Evolutionary conservation across 208 protist genomes (phyloP).

Genomic region (Entamoeba invadens): DNA sequence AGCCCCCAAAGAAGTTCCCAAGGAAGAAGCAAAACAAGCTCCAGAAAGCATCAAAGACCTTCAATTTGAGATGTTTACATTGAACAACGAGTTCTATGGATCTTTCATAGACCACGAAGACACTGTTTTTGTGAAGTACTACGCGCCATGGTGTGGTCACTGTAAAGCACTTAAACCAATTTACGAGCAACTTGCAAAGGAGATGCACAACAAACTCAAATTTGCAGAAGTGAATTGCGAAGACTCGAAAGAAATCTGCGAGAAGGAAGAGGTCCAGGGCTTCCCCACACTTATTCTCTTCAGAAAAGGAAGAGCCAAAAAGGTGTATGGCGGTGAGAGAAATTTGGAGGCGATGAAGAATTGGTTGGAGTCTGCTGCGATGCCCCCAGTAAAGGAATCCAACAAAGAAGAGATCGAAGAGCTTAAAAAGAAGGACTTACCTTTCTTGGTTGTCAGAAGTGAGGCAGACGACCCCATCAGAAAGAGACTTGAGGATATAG

Average conservation of each 20-base stretch:
- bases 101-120: background rate
- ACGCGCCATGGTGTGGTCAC: conserved; percentile 26
- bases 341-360: background rate
- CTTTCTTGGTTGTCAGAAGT: background rate
- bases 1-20: too few relatives aligned
- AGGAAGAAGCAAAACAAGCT: too few relatives aligned
- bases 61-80: background rate
- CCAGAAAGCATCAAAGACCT: too few relatives aligned
- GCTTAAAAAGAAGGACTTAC: background rate
- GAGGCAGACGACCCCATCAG: background rate
- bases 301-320: background rate
- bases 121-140: conserved; percentile 13
- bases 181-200: background rate
- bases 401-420: background rate
- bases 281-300: conserved; percentile 13
- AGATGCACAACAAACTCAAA: background rate
- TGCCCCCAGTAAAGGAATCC: background rate
- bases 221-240: conserved; percentile 25
- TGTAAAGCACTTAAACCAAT: conserved; percentile 19
- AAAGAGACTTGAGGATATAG: background rate
- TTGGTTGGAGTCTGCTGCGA: background rate
- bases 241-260: conserved; percentile 4
- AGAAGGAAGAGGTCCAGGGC: conserved; percentile 7
- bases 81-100: background rate
- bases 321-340: background rate